A percentile compares a stretch with the other conserved stretches of the same genome.
phyloP scores from a whole-genome alignment of 2,329 filamentous ascomycete genomes.

The Aureobasidium uvarum region DNA sequence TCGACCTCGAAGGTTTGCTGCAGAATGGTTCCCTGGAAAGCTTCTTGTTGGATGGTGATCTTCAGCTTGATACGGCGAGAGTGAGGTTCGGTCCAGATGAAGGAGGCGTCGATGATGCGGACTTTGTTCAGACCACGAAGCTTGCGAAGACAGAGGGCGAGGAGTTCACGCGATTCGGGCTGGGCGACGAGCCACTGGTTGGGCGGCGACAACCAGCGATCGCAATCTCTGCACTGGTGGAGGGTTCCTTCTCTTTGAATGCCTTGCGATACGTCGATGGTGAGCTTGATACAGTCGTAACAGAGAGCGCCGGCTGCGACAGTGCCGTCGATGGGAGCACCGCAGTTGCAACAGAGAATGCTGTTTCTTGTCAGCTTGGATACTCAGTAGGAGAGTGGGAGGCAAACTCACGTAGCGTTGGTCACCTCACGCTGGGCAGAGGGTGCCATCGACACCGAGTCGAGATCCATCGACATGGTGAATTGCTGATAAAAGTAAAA shows the following conservation, averaged over 20 bases:
- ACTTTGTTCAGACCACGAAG: slow-evolving; percentile 83
- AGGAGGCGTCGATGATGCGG: slow-evolving; percentile 90
- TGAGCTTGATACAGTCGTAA: slow-evolving; percentile 93
- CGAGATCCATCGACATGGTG: slow-evolving; percentile 43
- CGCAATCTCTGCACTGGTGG: slow-evolving; percentile 91
- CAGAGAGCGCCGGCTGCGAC: slow-evolving; percentile 82
- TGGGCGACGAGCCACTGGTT: slow-evolving; percentile 79
- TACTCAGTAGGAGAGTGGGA: slow-evolving; percentile 30
- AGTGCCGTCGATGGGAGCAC: slow-evolving; percentile 91
- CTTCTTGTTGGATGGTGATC: slow-evolving; percentile 81
- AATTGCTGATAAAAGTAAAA: slow-evolving; percentile 22
- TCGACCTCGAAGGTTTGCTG: slow-evolving; percentile 96
- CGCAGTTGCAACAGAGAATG: slow-evolving; percentile 98
- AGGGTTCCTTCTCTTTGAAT: slow-evolving; percentile 88
- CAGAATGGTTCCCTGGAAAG: slow-evolving; percentile 65
- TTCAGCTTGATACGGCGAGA: slow-evolving; percentile 90
- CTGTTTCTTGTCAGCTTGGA: slow-evolving; percentile 43
- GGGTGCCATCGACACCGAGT: slow-evolving; percentile 34
- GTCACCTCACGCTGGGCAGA: slow-evolving; percentile 22
- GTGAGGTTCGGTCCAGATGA: slow-evolving; percentile 98
- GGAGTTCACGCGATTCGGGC: slow-evolving; percentile 85
- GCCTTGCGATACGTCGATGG: slow-evolving; percentile 86
- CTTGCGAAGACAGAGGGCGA: slow-evolving; percentile 88
- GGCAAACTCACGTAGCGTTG: slow-evolving; percentile 24
- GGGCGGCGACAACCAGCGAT: slow-evolving; percentile 88